A percentile compares a stretch with the other conserved stretches of the same genome.
Conservation (phyloP, 2,329 filamentous ascomycete genomes). For the Sclerotinia nivalis region DNA sequence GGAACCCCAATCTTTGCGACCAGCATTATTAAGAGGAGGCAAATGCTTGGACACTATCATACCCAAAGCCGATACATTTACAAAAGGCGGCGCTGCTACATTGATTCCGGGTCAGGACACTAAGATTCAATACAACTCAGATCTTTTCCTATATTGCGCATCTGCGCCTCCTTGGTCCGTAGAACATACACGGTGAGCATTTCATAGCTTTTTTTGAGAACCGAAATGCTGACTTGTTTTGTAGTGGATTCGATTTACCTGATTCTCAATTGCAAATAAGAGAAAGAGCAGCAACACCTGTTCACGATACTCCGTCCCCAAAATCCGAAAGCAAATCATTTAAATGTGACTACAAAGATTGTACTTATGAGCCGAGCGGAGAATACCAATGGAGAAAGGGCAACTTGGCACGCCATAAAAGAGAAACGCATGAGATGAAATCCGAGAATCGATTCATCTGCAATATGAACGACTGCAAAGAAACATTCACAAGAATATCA, state of each 20-base stretch:
- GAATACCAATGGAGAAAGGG: conserved; percentile 37
- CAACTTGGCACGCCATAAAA: conserved; percentile 35
- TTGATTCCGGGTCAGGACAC: too few relatives aligned
- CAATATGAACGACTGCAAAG: conserved; percentile 29
- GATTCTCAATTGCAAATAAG: not conserved
- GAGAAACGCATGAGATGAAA: conserved; percentile 31
- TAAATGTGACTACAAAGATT: conserved; percentile 19
- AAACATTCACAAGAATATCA: conserved; percentile 34
- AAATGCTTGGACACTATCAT: not conserved
- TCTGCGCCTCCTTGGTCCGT: not conserved
- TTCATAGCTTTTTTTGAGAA: not conserved
- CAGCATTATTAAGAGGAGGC: too few relatives aligned
- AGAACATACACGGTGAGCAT: not conserved
- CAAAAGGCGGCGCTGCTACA: too few relatives aligned
- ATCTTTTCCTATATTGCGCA: not conserved
- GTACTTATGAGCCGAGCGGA: conserved; percentile 31
- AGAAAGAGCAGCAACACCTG: not conserved
- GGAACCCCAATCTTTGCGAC: not conserved
- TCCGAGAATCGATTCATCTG: conserved; percentile 28
- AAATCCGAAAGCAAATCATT: not conserved
- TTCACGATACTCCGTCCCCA: not conserved
- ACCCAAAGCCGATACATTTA: not conserved
- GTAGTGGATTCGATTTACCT: not conserved
- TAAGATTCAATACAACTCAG: not conserved
- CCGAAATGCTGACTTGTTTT: not conserved